Conservation (phyloP, 768 basidiomycete genomes). For the Holtermanniella nyarrowii region DNA sequence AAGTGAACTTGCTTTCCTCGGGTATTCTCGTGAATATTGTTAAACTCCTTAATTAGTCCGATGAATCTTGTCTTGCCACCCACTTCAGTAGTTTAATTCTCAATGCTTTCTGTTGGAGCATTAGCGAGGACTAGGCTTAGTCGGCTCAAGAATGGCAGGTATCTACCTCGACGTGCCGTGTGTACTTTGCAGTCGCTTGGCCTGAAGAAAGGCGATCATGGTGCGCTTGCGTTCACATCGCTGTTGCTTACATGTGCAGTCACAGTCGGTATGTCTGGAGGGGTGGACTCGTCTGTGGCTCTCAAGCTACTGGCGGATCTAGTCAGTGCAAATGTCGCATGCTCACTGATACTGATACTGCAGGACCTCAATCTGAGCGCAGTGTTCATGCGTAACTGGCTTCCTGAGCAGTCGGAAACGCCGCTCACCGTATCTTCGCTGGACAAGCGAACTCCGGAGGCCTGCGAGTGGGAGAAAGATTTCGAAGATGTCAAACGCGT, state of each 20-base stretch:
- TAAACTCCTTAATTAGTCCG: no score
- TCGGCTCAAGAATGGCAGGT: no score
- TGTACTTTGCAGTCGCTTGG: slow-evolving; percentile 11
- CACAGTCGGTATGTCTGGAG: slow-evolving; percentile 86
- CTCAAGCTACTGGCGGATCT: slow-evolving; percentile 63
- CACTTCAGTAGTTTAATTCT: no score
- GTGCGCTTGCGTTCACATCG: slow-evolving; percentile 11
- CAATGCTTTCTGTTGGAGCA: no score
- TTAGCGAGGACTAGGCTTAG: no score
- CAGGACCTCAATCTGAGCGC: slow-evolving; percentile 76
- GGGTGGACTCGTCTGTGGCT: slow-evolving; percentile 85
- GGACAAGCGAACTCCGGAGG: background rate
- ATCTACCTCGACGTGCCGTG: no score
- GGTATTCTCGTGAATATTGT: no score
- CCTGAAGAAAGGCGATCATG: slow-evolving; percentile 20
- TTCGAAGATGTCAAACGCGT: slow-evolving; percentile 83
- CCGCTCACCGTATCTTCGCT: background rate
- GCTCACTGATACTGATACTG: background rate
- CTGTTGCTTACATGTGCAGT: slow-evolving; percentile 46
- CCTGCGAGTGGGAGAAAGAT: slow-evolving; percentile 93
- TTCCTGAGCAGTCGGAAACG: slow-evolving; percentile 27
- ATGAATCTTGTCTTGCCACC: no score
- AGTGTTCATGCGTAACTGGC: slow-evolving; percentile 93
- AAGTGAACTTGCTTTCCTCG: background rate
- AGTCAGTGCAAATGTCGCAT: slow-evolving; percentile 41